phyloP scores from a whole-genome alignment of 305 asterid genomes.

The Fraxinus ornus region DNA sequence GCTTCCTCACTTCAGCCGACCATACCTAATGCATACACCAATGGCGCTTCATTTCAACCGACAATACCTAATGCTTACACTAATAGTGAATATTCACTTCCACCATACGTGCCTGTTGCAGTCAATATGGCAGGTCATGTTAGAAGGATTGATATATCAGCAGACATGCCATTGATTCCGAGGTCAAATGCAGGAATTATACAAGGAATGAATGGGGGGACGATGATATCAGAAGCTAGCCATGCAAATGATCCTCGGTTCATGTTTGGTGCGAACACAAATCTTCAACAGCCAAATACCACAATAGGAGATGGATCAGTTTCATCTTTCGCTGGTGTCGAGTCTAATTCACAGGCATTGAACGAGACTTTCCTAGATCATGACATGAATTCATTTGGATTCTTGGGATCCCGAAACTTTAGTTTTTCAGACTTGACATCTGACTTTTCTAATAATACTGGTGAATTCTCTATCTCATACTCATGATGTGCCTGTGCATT shows the following conservation, averaged over 20 bases:
- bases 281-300: conserved; percentile 47
- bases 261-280: conserved; percentile 53
- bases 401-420: conserved; percentile 76
- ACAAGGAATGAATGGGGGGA: conserved; percentile 36
- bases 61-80: conserved; percentile 35
- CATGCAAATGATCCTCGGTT: conserved; percentile 45
- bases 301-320: conserved; percentile 51
- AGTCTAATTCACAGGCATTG: conserved; percentile 47
- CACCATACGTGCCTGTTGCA: conserved; percentile 39
- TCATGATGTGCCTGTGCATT: conserved; percentile 1
- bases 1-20: background rate
- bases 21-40: conserved; percentile 38
- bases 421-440: conserved; percentile 81
- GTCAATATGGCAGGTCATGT: conserved; percentile 41
- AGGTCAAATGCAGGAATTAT: conserved; percentile 50
- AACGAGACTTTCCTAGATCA: conserved; percentile 50
- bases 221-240: conserved; percentile 49
- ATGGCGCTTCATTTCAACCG: conserved; percentile 47
- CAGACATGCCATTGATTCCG: conserved; percentile 48
- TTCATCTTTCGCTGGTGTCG: conserved; percentile 59
- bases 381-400: conserved; percentile 53
- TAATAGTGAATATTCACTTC: conserved; percentile 4
- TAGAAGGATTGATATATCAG: conserved; percentile 41
- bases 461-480: conserved; percentile 35
- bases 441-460: conserved; percentile 68